phyloP scores from a whole-genome alignment of 2,329 filamentous ascomycete species.

The Aspergillus sp. region DNA sequence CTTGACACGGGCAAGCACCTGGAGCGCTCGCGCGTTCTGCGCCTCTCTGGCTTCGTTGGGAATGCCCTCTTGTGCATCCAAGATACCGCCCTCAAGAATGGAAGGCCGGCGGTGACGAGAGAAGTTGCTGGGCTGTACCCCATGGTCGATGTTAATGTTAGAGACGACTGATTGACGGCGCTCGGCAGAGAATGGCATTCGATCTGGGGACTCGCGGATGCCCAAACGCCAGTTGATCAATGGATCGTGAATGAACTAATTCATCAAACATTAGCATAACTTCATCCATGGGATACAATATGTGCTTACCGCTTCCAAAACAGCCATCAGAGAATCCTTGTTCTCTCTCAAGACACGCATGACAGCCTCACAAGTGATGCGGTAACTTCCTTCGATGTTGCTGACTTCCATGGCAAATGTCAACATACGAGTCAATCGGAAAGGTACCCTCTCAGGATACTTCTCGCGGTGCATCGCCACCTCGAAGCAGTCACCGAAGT shows the following conservation, averaged over 20 bases:
- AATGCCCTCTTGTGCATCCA: conserved; percentile 45
- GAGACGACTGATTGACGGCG: conserved; percentile 62
- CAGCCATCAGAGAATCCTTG: conserved; percentile 98
- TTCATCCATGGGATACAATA: background rate
- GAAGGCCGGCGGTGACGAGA: conserved; percentile 66
- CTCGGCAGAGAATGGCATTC: conserved; percentile 62
- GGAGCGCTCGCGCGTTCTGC: conserved; percentile 88
- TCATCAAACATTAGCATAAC: conserved; percentile 24
- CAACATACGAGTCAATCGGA: conserved; percentile 97
- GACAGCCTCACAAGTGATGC: conserved; percentile 96
- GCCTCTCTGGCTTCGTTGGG: conserved; percentile 64
- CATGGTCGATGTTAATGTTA: conserved; percentile 49
- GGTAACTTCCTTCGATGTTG: conserved; percentile 98
- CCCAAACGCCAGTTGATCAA: conserved; percentile 92
- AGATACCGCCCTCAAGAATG: conserved; percentile 62
- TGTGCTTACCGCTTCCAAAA: conserved; percentile 85
- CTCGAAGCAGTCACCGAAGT: conserved; percentile 99
- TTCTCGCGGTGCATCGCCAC: conserved; percentile 99
- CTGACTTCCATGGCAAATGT: conserved; percentile 99
- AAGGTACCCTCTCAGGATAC: conserved; percentile 95
- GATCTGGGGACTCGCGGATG: conserved; percentile 61
- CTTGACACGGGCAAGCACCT: conserved; percentile 87
- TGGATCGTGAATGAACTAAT: conserved; percentile 97
- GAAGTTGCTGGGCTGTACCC: conserved; percentile 66
- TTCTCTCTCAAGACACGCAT: conserved; percentile 97